These are phyloP conservation scores for Furcasterigmium furcatum DNA, from an alignment of 2,329 filamentous ascomycete species.

Conservation along the genomic window DNA sequence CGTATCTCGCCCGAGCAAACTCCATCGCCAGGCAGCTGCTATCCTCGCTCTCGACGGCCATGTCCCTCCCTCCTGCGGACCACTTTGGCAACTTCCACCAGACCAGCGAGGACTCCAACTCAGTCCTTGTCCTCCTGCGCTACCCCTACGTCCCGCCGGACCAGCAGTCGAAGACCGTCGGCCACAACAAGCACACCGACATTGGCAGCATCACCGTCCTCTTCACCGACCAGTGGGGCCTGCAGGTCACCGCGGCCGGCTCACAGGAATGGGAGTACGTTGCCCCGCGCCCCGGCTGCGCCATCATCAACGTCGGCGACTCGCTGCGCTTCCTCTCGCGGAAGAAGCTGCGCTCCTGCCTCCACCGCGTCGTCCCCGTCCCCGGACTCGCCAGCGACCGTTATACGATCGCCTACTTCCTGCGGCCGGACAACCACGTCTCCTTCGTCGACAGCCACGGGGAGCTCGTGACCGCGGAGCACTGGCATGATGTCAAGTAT, in stretches of 20 bases:
- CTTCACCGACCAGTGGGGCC: constrained; percentile 22
- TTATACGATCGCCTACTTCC: constrained; percentile 9
- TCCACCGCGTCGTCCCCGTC: constrained; percentile 9
- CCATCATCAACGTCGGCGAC: constrained; percentile 29
- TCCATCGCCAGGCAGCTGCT: too few relatives aligned
- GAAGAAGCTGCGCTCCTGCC: constrained; percentile 2
- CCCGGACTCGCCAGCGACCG: constrained; percentile 1
- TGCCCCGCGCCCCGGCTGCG: constrained; percentile 19
- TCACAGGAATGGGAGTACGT: constrained; percentile 17
- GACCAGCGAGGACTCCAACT: too few relatives aligned
- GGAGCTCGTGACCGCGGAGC: too few relatives aligned
- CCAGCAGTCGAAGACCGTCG: neutral
- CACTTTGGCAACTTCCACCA: too few relatives aligned
- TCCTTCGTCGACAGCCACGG: constrained; percentile 7
- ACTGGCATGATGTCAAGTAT: too few relatives aligned
- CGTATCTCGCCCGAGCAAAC: too few relatives aligned
- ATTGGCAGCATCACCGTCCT: constrained; percentile 22
- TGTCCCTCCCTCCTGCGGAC: too few relatives aligned
- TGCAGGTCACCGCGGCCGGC: constrained; percentile 17
- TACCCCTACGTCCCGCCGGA: neutral
- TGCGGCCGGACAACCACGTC: constrained; percentile 3
- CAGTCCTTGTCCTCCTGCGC: too few relatives aligned
- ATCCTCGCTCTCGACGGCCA: too few relatives aligned
- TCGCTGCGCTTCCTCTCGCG: constrained; percentile 14
- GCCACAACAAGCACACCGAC: constrained; percentile 24